phyloP scores from a whole-genome alignment of 2,329 filamentous ascomycete species.

The Pyricularia sp. region DNA sequence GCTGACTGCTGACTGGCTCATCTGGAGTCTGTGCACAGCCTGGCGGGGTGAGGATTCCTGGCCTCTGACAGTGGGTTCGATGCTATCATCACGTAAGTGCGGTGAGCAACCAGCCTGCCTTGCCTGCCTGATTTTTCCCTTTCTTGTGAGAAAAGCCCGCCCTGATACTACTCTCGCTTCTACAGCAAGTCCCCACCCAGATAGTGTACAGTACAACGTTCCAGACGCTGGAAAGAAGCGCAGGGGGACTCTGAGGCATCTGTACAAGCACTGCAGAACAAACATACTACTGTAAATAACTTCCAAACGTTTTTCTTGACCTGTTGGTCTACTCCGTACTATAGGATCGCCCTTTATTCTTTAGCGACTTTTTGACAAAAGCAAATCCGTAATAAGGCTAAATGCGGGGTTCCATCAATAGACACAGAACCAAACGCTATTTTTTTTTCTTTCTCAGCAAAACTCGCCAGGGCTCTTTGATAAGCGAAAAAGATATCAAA shows the following conservation, averaged over 20 bases:
- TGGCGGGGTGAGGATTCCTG: constrained; percentile 1
- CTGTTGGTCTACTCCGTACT: neutral
- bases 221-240: no score
- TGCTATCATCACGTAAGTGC: neutral
- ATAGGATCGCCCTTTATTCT: neutral
- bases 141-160: neutral
- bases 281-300: neutral
- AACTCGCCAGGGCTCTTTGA: neutral
- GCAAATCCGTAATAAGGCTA: neutral
- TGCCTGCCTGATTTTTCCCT: neutral
- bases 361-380: neutral
- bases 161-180: neutral
- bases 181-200: neutral
- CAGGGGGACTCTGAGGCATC: no score
- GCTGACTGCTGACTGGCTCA: neutral
- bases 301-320: neutral
- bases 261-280: no score
- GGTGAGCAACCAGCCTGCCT: neutral
- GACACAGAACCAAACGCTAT: neutral
- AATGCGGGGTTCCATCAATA: neutral
- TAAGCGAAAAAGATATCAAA: neutral
- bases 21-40: neutral
- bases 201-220: neutral
- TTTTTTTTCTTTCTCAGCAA: neutral
- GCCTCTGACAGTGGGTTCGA: constrained; percentile 1